Percentiles rank a stretch among this genome's conserved stretches.
These are phyloP conservation scores for Nothomitra cinnamomea DNA, from an alignment of 2,329 filamentous ascomycete genomes.

Conservation along the genomic window DNA sequence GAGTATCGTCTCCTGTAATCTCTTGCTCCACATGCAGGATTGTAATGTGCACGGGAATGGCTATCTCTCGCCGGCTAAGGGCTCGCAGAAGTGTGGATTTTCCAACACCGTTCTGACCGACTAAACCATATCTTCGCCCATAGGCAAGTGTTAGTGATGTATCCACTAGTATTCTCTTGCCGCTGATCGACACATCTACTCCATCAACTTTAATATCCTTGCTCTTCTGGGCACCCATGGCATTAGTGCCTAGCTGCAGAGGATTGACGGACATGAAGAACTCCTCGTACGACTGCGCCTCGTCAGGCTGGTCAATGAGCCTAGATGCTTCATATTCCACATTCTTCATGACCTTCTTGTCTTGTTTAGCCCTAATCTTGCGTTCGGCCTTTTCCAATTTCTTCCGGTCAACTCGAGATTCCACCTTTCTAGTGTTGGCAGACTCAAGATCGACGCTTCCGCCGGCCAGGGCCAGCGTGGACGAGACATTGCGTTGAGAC, in stretches of 20 bases:
- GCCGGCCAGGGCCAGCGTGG: slow-evolving; percentile 73
- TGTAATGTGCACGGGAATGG: slow-evolving; percentile 92
- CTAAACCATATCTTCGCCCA: slow-evolving; percentile 85
- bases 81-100: slow-evolving; percentile 90
- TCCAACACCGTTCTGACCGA: slow-evolving; percentile 98
- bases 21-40: slow-evolving; percentile 99
- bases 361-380: slow-evolving; percentile 96
- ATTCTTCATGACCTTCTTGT: slow-evolving; percentile 95
- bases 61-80: slow-evolving; percentile 78
- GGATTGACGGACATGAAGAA: slow-evolving; percentile 99
- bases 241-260: slow-evolving; percentile 59
- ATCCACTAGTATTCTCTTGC: slow-evolving; percentile 75
- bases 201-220: slow-evolving; percentile 98
- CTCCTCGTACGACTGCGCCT: slow-evolving; percentile 87
- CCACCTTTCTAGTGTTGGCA: slow-evolving; percentile 80
- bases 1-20: slow-evolving; percentile 90
- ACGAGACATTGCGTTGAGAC: slow-evolving; percentile 88
- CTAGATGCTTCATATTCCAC: slow-evolving; percentile 94
- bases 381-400: slow-evolving; percentile 97
- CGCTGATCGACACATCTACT: slow-evolving; percentile 85
- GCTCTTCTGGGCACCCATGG: slow-evolving; percentile 54
- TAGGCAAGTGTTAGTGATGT: slow-evolving; percentile 82
- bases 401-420: slow-evolving; percentile 95
- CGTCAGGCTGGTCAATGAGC: slow-evolving; percentile 66
- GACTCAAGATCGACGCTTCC: slow-evolving; percentile 84